Evolutionary conservation across 768 basidiomycete genomes (phyloP), one percentile per base, ranked within the genome.

Genomic region (Leccinellum albellum): DNA sequence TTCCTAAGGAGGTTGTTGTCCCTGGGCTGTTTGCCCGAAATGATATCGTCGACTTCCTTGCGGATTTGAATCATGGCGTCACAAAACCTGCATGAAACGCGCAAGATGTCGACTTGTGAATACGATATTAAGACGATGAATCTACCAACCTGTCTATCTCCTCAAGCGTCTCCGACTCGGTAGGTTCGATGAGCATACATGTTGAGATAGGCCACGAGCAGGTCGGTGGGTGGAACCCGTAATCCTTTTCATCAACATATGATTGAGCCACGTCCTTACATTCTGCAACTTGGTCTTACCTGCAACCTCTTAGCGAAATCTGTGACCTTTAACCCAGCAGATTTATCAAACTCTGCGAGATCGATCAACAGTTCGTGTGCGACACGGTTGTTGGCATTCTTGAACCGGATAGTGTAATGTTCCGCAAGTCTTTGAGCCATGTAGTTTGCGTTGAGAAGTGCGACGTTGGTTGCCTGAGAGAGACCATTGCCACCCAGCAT

Each of bases 11-110:
- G 72, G 70, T 99, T 99, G 76, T 93, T 91, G 61, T 91, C 91
- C 69, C 81, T 88, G 3, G 94, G 90, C 70, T 96, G 94, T 66
- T 87, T 88, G 49, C 96, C 97, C 17, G 80, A 75, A 45, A 89
- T 82, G 64, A 99, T 82, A 49, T 95, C 91, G 54, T 95, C 87
- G 0, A 86, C 94, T 73, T 99, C 97, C 64, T 84, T 77, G 50
- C 95, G 89, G 62, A 99, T 99, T 61, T 89, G 84, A 61, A 99
- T 95, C 93, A 98, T 97, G 21, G 97, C 96, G 63, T 98, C 93
- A 74, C 96, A 97, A 79, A 99, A 98, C 66, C 91, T 91, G 59
- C 35, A 48, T 31, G 10, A 37, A 45, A 48, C 31, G 31, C 21
- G 53, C 21, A 3, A 51, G 46, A 51, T 14, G 48, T 40, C 33